Evolutionary conservation across 306 rosid genomes (phyloP).

Genomic region (Lathyrus aphaca): DNA sequence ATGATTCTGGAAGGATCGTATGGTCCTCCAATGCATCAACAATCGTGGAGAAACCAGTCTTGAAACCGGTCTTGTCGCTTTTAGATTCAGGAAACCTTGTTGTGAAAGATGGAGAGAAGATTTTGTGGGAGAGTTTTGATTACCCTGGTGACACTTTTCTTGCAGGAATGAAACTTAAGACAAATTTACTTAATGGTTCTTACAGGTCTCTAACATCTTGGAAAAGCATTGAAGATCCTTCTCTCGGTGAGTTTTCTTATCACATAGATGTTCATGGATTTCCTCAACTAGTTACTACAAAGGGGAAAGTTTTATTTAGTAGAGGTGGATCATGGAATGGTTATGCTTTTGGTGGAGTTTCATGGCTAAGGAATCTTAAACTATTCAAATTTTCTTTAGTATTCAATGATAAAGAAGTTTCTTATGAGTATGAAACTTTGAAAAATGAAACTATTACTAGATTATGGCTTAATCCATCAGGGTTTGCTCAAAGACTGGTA

Average conservation of each 20-base stretch:
- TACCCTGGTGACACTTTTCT: slow-evolving; percentile 41
- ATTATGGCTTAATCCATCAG: neutral
- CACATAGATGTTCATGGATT: slow-evolving; percentile 29
- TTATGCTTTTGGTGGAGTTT: neutral
- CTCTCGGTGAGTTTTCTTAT: slow-evolving; percentile 24
- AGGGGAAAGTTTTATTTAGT: neutral
- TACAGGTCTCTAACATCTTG: slow-evolving; percentile 27
- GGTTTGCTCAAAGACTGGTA: slow-evolving; percentile 10
- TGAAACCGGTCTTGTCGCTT: slow-evolving; percentile 22
- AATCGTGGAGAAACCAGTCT: neutral
- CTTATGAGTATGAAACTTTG: neutral
- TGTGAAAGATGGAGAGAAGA: slow-evolving; percentile 5
- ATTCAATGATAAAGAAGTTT: slow-evolving; percentile 27
- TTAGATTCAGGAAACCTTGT: slow-evolving; percentile 44
- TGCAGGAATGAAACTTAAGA: slow-evolving; percentile 26
- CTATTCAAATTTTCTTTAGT: slow-evolving; percentile 9
- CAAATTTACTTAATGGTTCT: neutral
- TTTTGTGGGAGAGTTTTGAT: slow-evolving; percentile 49
- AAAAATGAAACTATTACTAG: slow-evolving; percentile 21
- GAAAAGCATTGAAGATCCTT: slow-evolving; percentile 15
- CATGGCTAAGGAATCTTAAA: neutral
- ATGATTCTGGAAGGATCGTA: slow-evolving; percentile 15
- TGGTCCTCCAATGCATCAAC: slow-evolving; percentile 39
- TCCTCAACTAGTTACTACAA: slow-evolving; percentile 35
- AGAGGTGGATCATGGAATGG: slow-evolving; percentile 43